A percentile compares a stretch with the other conserved stretches of the same genome.
phyloP scores from a whole-genome alignment of 1,284 basidiomycete genomes.

The Trichosporon asahii region DNA sequence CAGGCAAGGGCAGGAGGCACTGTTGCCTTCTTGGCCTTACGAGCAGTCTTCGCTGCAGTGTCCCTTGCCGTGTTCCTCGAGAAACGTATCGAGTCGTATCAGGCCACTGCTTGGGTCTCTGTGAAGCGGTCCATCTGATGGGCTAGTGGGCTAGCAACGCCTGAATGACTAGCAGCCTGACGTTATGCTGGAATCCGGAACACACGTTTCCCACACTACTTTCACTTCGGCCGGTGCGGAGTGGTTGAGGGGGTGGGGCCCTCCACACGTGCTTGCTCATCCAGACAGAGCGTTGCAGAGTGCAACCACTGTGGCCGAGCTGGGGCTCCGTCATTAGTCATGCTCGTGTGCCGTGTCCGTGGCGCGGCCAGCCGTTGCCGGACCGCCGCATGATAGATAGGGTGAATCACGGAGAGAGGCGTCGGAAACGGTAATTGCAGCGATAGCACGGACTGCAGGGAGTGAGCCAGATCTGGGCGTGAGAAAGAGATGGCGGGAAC shows the following conservation, averaged over 20 bases:
- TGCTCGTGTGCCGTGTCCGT: neutral
- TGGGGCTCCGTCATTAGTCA: neutral
- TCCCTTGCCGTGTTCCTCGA: neutral
- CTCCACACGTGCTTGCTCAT: neutral
- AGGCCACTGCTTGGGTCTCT: neutral
- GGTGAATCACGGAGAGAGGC: neutral
- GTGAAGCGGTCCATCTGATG: neutral
- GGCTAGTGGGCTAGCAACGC: neutral
- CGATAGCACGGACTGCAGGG: neutral
- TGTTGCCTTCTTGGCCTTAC: neutral
- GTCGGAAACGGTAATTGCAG: neutral
- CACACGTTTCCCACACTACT: neutral
- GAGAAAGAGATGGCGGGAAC: neutral
- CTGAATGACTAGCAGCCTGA: neutral
- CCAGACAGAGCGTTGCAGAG: no score
- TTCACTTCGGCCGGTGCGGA: neutral
- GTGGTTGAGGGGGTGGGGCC: neutral
- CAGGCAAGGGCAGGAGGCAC: neutral
- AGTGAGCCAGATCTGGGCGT: neutral
- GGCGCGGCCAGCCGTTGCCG: neutral
- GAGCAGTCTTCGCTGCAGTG: no score
- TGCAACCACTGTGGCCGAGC: neutral
- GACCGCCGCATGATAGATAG: neutral
- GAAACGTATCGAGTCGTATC: no score
- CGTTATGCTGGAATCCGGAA: neutral